These are phyloP conservation scores for Rhizopogon vulgaris DNA, from an alignment of 768 basidiomycete genomes.

Conservation along the genomic window DNA sequence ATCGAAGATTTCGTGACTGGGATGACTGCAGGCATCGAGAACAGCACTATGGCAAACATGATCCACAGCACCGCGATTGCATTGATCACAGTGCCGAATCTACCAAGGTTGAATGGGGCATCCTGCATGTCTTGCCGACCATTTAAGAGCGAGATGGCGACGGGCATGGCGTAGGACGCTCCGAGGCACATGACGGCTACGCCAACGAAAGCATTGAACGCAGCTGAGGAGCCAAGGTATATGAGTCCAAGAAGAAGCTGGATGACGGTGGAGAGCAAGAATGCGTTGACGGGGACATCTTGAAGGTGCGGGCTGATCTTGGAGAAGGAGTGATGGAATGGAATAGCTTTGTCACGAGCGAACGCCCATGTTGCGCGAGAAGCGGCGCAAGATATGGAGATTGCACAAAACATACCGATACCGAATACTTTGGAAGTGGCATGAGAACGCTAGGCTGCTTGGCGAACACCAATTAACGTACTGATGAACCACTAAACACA, in stretches of 20 bases:
- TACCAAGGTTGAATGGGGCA: conserved; percentile 47
- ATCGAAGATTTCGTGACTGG: conserved; percentile 48
- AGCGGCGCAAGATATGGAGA: conserved; percentile 61
- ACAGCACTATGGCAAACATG: conserved; percentile 54
- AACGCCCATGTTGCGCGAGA: conserved; percentile 71
- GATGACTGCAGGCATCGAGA: conserved; percentile 61
- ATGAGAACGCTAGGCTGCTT: not conserved
- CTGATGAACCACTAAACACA: conserved; percentile 35
- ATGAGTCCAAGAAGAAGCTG: conserved; percentile 58
- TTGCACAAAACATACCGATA: conserved; percentile 53
- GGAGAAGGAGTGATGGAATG: conserved; percentile 43
- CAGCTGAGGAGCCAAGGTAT: conserved; percentile 54
- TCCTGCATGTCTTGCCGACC: conserved; percentile 38
- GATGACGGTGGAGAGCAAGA: conserved; percentile 51
- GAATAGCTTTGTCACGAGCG: conserved; percentile 61
- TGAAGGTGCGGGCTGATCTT: conserved; percentile 33
- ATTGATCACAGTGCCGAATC: conserved; percentile 42
- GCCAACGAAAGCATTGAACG: conserved; percentile 64
- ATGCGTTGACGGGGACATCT: conserved; percentile 55
- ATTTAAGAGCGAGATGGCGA: conserved; percentile 44
- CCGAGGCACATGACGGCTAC: conserved; percentile 63
- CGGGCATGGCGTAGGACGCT: conserved; percentile 58
- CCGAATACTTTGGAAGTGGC: conserved; percentile 39
- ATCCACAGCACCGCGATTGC: conserved; percentile 52
- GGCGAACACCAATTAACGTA: conserved; percentile 14